Conservation (phyloP, 164 flowering plant species). For the Vitis rupestris region DNA sequence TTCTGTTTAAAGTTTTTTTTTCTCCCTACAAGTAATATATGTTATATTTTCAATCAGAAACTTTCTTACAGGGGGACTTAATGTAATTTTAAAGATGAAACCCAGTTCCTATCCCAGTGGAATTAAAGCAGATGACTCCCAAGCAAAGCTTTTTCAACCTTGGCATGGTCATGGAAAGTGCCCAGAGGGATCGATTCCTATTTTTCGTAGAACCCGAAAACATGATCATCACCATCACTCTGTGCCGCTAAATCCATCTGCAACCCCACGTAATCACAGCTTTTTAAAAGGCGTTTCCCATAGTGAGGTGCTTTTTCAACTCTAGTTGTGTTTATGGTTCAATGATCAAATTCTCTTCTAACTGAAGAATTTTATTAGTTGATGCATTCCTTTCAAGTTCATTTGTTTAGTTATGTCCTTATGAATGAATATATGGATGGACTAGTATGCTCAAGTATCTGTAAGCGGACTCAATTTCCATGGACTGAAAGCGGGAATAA, state of each 20-base stretch:
- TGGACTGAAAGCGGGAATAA: slow-evolving; percentile 18
- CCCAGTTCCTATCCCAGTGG: slow-evolving; percentile 18
- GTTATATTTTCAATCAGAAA: neutral
- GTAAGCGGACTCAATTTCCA: neutral
- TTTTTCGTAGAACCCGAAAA: no score
- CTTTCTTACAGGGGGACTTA: neutral
- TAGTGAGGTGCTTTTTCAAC: no score
- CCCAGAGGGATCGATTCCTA: slow-evolving; percentile 15
- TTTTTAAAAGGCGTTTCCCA: no score
- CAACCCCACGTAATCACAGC: no score
- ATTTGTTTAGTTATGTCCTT: no score
- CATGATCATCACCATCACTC: no score
- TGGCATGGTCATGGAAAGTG: slow-evolving; percentile 16
- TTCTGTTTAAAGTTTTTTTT: neutral
- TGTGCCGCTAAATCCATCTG: no score
- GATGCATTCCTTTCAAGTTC: no score
- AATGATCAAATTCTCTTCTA: neutral
- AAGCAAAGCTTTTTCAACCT: neutral
- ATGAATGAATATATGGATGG: no score
- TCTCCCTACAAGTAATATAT: neutral
- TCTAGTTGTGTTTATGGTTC: no score
- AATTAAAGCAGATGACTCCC: no score
- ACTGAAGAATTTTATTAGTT: no score
- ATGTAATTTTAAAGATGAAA: slow-evolving; percentile 5
- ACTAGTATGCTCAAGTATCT: slow-evolving; percentile 12